Percentiles rank a stretch among this genome's conserved stretches.
phyloP scores from a whole-genome alignment of 2,329 filamentous ascomycete species.

The Venturiaceae sp. region DNA sequence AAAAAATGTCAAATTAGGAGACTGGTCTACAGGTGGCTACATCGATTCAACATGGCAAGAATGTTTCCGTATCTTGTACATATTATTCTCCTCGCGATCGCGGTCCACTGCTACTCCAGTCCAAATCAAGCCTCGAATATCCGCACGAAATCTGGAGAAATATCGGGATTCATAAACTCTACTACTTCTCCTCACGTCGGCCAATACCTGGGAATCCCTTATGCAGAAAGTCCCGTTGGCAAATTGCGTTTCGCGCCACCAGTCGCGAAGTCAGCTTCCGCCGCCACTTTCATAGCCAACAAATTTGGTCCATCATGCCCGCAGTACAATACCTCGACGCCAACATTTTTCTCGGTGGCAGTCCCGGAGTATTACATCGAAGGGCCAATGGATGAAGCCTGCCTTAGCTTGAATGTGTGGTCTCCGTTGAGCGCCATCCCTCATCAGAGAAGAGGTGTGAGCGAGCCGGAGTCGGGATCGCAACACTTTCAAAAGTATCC shows the following conservation, averaged over 20 bases:
- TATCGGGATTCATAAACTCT: background rate
- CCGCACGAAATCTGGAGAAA: background rate
- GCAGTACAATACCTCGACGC: background rate
- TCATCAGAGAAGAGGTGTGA: no score
- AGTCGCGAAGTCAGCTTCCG: slow-evolving; percentile 33
- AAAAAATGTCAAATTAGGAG: no score
- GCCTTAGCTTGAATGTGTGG: slow-evolving; percentile 4
- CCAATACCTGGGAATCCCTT: slow-evolving; percentile 42
- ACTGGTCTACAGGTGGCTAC: no score
- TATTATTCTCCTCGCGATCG: no score
- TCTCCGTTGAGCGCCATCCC: background rate
- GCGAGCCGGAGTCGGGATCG: no score
- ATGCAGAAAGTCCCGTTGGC: slow-evolving; percentile 47
- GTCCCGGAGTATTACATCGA: background rate
- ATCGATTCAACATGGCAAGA: no score
- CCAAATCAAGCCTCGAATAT: no score
- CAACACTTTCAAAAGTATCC: no score
- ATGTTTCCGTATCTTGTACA: no score
- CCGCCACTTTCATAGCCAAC: background rate
- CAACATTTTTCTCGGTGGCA: background rate
- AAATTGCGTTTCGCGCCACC: slow-evolving; percentile 51
- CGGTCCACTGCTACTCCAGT: no score
- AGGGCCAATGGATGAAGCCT: background rate
- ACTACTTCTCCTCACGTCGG: background rate
- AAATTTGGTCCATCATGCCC: background rate